phyloP scores from a whole-genome alignment of 495 filamentous ascomycete genomes.

The Letharia columbiana region DNA sequence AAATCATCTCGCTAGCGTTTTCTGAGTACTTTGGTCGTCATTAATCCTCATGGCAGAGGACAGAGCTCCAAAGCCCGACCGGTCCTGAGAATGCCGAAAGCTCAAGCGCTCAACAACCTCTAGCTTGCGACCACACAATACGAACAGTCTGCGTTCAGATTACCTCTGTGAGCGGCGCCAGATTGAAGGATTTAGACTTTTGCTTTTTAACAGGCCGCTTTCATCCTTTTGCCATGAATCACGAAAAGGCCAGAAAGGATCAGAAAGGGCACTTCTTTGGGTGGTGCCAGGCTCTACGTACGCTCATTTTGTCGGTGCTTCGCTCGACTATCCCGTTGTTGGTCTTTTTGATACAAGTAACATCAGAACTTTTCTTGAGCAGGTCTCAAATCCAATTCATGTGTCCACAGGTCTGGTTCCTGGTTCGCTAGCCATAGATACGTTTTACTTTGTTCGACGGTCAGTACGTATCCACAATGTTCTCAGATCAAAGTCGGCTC shows the following conservation, averaged over 20 bases:
- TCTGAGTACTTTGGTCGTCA: neutral
- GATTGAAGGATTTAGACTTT: neutral
- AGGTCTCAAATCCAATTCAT: conserved; percentile 40
- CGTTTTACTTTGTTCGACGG: conserved; percentile 34
- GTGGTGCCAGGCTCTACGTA: neutral
- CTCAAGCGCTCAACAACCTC: neutral
- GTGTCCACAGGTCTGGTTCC: conserved; percentile 34
- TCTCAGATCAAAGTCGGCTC: conserved; percentile 12
- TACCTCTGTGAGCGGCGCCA: neutral
- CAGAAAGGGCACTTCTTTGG: neutral
- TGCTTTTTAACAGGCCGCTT: neutral
- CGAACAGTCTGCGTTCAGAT: neutral
- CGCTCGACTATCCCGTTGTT: neutral
- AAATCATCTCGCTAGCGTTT: neutral
- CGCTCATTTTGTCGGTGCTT: neutral
- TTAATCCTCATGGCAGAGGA: neutral
- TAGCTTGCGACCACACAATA: neutral
- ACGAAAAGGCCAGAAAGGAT: neutral
- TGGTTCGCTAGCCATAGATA: conserved; percentile 40
- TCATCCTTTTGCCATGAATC: neutral
- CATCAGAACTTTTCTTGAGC: conserved; percentile 39
- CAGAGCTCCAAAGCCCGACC: neutral
- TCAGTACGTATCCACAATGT: conserved; percentile 34
- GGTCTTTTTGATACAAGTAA: neutral
- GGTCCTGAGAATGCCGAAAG: neutral